phyloP scores from a whole-genome alignment of 495 filamentous ascomycete species.

The Delitschia confertaspora region DNA sequence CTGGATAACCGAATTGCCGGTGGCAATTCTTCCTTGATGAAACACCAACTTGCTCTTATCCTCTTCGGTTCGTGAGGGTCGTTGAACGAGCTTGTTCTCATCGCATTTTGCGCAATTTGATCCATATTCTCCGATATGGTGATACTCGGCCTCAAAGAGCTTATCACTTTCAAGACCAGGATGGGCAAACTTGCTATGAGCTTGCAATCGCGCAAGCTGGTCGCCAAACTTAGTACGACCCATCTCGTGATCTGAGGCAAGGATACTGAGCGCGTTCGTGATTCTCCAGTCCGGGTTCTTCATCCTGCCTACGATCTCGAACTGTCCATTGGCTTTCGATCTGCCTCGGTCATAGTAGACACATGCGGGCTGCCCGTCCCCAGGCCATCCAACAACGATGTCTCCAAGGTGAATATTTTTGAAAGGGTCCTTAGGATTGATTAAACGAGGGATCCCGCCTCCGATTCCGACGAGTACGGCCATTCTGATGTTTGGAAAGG shows the following conservation, averaged over 20 bases:
- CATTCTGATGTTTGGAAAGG: constrained; percentile 17
- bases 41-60: neutral
- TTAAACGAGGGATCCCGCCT: constrained; percentile 7
- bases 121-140: neutral
- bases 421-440: neutral
- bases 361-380: constrained; percentile 5
- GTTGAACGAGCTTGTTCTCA: neutral
- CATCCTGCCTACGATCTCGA: neutral
- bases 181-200: neutral
- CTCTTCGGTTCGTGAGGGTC: neutral
- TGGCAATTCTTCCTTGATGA: neutral
- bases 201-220: neutral
- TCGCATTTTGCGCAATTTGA: neutral
- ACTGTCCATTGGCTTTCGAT: constrained; percentile 1
- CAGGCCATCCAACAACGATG: constrained; percentile 7
- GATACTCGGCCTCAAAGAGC: neutral
- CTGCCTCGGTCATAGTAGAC: constrained; percentile 12
- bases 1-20: neutral
- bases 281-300: neutral
- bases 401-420: constrained; percentile 9
- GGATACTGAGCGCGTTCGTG: neutral
- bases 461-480: constrained; percentile 13
- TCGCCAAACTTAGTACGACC: neutral
- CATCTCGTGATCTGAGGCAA: neutral
- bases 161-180: neutral